Evolutionary conservation across 2,329 filamentous ascomycete species (phyloP).

Genomic region (Taxawa tesnikishii): DNA sequence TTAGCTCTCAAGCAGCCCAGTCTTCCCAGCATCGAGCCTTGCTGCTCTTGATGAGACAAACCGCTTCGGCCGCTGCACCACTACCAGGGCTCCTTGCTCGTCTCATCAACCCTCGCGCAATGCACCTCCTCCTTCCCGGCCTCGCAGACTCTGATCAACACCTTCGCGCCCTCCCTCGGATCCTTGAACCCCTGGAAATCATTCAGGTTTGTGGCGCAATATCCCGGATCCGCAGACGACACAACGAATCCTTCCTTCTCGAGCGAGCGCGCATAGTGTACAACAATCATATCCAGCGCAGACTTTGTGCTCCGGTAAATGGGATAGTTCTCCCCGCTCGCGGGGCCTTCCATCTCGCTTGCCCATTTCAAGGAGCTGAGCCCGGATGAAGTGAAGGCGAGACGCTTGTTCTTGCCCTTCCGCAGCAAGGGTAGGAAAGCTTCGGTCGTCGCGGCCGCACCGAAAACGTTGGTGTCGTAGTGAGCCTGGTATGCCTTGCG

Average conservation of each 20-base stretch:
- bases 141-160: slow-evolving; percentile 11
- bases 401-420: slow-evolving; percentile 13
- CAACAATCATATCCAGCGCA: slow-evolving; percentile 17
- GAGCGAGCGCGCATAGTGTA: slow-evolving; percentile 12
- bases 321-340: slow-evolving; percentile 5
- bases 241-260: slow-evolving; percentile 15
- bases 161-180: slow-evolving; percentile 17
- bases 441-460: slow-evolving; percentile 12
- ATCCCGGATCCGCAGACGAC: slow-evolving; percentile 12
- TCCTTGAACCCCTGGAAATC: slow-evolving; percentile 12
- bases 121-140: slow-evolving; percentile 15
- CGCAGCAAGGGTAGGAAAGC: slow-evolving; percentile 14
- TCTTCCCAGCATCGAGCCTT: no score
- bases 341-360: not conserved
- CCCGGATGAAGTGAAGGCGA: slow-evolving; percentile 16
- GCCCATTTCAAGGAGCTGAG: slow-evolving; percentile 10
- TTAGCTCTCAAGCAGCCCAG: no score
- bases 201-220: slow-evolving; percentile 16
- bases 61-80: no score
- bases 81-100: slow-evolving; percentile 14
- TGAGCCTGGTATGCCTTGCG: slow-evolving; percentile 11
- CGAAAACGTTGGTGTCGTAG: slow-evolving; percentile 18
- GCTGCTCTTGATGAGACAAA: no score
- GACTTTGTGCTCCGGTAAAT: slow-evolving; percentile 15
- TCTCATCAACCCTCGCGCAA: slow-evolving; percentile 12